Conservation (phyloP, 2,329 filamentous ascomycete genomes). For the Aspergillus sergii region DNA sequence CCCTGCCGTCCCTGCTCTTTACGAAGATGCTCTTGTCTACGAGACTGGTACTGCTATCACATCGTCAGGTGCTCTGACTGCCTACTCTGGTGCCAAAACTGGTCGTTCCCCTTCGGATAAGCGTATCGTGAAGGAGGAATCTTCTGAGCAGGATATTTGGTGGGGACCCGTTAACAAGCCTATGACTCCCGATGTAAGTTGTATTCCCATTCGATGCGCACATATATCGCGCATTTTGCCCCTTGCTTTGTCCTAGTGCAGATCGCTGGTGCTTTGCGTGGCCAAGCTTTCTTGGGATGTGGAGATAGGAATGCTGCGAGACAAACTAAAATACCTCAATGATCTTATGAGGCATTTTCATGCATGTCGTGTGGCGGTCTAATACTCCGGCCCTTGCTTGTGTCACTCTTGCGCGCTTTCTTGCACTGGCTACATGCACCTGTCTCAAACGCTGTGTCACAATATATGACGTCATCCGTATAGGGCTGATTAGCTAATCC, state of each 20-base stretch:
- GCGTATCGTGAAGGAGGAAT: constrained; percentile 89
- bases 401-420: not conserved
- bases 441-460: constrained; percentile 7
- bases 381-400: constrained; percentile 17
- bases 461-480: constrained; percentile 33
- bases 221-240: constrained; percentile 21
- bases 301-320: constrained; percentile 2
- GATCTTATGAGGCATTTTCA: constrained; percentile 21
- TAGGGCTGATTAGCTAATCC: constrained; percentile 25
- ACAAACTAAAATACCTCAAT: constrained; percentile 20
- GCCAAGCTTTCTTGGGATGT: constrained; percentile 21
- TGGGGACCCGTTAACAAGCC: constrained; percentile 99
- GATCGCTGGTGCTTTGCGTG: constrained; percentile 8
- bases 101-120: constrained; percentile 96
- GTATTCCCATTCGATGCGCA: constrained; percentile 15
- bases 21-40: constrained; percentile 98
- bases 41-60: constrained; percentile 98
- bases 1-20: constrained; percentile 90
- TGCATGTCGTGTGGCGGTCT: constrained; percentile 12
- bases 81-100: constrained; percentile 98
- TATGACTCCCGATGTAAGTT: constrained; percentile 91
- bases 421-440: constrained; percentile 5
- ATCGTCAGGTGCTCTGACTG: constrained; percentile 89
- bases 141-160: constrained; percentile 92
- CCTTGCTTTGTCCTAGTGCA: constrained; percentile 25